These are phyloP conservation scores for Trichoderma erinaceum DNA, from an alignment of 495 filamentous ascomycete genomes.

Conservation along the genomic window DNA sequence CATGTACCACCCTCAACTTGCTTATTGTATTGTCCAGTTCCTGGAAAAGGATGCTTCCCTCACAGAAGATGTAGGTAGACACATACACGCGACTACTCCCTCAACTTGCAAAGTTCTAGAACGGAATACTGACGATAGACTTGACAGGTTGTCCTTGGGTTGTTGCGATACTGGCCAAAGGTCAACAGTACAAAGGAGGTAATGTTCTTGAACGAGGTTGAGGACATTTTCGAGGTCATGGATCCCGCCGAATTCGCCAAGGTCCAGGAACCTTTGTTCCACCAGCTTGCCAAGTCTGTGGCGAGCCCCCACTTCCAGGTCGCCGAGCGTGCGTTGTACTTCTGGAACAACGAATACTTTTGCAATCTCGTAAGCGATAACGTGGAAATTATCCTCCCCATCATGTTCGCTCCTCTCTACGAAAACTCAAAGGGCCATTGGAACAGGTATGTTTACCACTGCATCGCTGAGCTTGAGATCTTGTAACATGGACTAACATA, in stretches of 20 bases:
- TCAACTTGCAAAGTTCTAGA: neutral
- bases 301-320: conserved; percentile 99
- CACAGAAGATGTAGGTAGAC: conserved; percentile 75
- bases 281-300: conserved; percentile 94
- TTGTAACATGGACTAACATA: conserved; percentile 17
- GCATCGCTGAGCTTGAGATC: neutral
- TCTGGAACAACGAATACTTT: conserved; percentile 99
- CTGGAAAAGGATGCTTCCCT: conserved; percentile 95
- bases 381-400: conserved; percentile 93
- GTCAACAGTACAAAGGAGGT: conserved; percentile 99
- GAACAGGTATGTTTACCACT: conserved; percentile 67
- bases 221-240: conserved; percentile 99
- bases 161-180: conserved; percentile 97
- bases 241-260: conserved; percentile 98
- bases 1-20: conserved; percentile 99
- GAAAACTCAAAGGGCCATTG: conserved; percentile 99
- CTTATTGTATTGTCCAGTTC: conserved; percentile 99
- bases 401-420: conserved; percentile 98
- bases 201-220: conserved; percentile 99
- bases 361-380: conserved; percentile 99
- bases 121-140: conserved; percentile 15
- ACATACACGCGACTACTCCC: neutral
- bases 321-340: conserved; percentile 94
- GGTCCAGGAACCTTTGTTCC: conserved; percentile 94
- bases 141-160: conserved; percentile 78